phyloP scores from a whole-genome alignment of 2,329 filamentous ascomycete species.

The Pseudopithomyces maydicus region DNA sequence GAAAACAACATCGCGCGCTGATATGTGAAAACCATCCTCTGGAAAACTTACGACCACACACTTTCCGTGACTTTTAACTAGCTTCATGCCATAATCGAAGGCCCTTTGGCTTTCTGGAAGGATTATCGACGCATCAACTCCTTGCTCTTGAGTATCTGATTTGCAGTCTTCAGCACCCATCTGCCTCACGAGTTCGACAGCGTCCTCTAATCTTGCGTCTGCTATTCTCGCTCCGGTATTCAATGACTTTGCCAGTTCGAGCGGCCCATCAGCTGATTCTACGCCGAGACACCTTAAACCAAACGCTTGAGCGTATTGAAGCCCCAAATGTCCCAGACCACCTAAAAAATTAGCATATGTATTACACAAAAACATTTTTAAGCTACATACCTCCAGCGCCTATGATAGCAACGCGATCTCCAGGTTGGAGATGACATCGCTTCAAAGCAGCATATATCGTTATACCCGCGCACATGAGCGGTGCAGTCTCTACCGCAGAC shows the following conservation, averaged over 20 bases:
- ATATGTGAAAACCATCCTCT: conserved; percentile 49
- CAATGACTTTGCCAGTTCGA: conserved; percentile 42
- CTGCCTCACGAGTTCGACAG: conserved; percentile 33
- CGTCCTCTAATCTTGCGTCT: conserved; percentile 45
- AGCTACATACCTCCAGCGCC: conserved; percentile 38
- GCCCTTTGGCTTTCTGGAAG: conserved; percentile 54
- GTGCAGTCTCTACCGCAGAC: conserved; percentile 45
- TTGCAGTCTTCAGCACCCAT: conserved; percentile 45
- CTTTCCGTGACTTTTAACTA: conserved; percentile 51
- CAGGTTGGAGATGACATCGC: conserved; percentile 33
- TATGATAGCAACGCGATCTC: conserved; percentile 47
- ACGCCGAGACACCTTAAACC: conserved; percentile 45
- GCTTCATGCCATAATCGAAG: conserved; percentile 53
- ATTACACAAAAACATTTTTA: too few relatives aligned
- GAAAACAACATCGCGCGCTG: conserved; percentile 50
- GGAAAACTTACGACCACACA: conserved; percentile 56
- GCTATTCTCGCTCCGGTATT: conserved; percentile 43
- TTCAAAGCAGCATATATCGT: conserved; percentile 51
- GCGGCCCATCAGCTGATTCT: conserved; percentile 44
- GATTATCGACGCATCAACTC: conserved; percentile 54
- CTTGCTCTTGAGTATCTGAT: conserved; percentile 46
- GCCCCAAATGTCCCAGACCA: conserved; percentile 36
- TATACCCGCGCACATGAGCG: conserved; percentile 52
- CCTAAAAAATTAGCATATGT: too few relatives aligned
- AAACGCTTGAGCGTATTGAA: conserved; percentile 38